A percentile compares a stretch with the other conserved stretches of the same genome.
phyloP scores from a whole-genome alignment of 257 asterid species.

The Avicennia marina region DNA sequence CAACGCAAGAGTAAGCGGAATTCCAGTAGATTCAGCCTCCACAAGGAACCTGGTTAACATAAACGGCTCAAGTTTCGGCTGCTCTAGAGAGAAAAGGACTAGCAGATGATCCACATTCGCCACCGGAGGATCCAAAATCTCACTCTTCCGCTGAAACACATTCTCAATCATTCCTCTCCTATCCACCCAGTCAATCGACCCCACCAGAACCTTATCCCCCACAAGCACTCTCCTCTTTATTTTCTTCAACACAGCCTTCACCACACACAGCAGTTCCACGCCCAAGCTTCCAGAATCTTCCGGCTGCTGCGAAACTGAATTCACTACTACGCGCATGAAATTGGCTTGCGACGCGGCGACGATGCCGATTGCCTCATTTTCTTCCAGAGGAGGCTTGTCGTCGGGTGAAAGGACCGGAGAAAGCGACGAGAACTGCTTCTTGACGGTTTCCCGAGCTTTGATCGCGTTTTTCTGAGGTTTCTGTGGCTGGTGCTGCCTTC shows the following conservation, averaged over 20 bases:
- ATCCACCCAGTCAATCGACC: constrained; percentile 85
- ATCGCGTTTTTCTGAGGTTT: constrained; percentile 54
- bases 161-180: constrained; percentile 91
- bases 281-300: constrained; percentile 40
- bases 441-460: constrained; percentile 68
- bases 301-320: constrained; percentile 23
- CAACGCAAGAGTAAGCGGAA: constrained; percentile 76
- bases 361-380: constrained; percentile 76
- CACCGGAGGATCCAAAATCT: constrained; percentile 86
- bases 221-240: constrained; percentile 89
- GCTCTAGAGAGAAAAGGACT: constrained; percentile 74
- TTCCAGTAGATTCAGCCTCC: constrained; percentile 91
- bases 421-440: constrained; percentile 54
- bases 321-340: constrained; percentile 91
- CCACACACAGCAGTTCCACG: constrained; percentile 80
- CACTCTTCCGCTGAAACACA: constrained; percentile 66
- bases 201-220: constrained; percentile 87
- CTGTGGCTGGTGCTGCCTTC: constrained; percentile 45
- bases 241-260: constrained; percentile 86
- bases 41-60: constrained; percentile 85
- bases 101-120: constrained; percentile 88
- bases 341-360: constrained; percentile 90
- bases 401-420: constrained; percentile 62
- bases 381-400: constrained; percentile 43
- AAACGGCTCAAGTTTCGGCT: constrained; percentile 73